phyloP scores from a whole-genome alignment of 108 stramenopile species.

The Cyclostephanos invisitatus region DNA sequence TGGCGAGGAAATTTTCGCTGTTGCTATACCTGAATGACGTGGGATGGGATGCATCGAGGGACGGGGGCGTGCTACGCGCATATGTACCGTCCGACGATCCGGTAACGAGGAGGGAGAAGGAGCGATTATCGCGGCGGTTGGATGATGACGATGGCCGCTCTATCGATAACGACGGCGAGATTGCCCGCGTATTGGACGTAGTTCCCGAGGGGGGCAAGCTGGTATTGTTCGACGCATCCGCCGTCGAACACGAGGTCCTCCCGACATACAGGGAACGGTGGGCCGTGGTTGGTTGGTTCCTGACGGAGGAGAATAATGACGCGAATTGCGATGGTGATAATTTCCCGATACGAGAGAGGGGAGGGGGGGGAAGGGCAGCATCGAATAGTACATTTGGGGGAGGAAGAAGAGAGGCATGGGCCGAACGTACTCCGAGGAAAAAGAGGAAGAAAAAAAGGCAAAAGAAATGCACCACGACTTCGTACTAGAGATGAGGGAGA shows the following conservation, averaged over 20 bases:
- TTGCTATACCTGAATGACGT: constrained; percentile 24
- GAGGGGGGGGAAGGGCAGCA: too few species aligned
- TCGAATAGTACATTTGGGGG: too few species aligned
- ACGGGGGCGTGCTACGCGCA: constrained; percentile 26
- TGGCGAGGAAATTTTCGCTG: constrained; percentile 18
- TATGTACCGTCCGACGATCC: not conserved
- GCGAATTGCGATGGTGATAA: too few species aligned
- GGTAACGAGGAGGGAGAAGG: too few species aligned
- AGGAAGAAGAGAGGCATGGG: too few species aligned
- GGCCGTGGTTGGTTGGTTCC: constrained; percentile 36
- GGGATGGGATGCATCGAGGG: constrained; percentile 10
- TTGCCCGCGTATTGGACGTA: constrained; percentile 9
- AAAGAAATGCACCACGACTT: too few species aligned
- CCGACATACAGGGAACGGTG: constrained; percentile 19
- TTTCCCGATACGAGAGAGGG: too few species aligned
- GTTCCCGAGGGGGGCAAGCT: constrained; percentile 25
- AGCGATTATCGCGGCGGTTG: too few species aligned
- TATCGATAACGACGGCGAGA: not conserved
- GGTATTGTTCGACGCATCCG: constrained; percentile 20
- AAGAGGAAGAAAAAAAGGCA: too few species aligned
- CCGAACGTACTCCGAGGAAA: too few species aligned
- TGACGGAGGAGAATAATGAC: not conserved
- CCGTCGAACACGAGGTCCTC: constrained; percentile 30
- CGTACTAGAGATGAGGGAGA: too few species aligned
- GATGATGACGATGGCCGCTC: too few species aligned